phyloP scores from a whole-genome alignment of 2,329 filamentous ascomycete species.

The Aulographum hederae region DNA sequence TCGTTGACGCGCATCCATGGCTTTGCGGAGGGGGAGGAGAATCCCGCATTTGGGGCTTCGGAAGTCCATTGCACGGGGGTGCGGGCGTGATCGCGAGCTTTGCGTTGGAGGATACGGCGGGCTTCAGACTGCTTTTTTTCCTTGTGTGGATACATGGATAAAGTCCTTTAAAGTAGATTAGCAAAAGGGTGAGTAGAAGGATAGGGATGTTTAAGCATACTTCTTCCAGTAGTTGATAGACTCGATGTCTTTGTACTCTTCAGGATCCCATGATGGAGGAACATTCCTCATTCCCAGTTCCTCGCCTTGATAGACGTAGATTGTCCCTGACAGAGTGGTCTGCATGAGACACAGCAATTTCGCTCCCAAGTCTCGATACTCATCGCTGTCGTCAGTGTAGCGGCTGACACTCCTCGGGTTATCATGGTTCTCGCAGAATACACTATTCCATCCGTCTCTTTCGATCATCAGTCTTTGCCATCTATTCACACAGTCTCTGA shows the following conservation, averaged over 20 bases:
- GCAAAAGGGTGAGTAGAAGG: too few species aligned
- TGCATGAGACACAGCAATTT: conserved; percentile 30
- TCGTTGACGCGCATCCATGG: conserved; percentile 45
- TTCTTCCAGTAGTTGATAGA: conserved; percentile 32
- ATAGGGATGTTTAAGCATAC: too few species aligned
- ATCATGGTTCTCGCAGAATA: conserved; percentile 37
- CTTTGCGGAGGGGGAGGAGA: conserved; percentile 30
- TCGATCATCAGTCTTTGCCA: conserved; percentile 28
- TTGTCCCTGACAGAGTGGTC: conserved; percentile 27
- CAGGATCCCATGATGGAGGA: conserved; percentile 22
- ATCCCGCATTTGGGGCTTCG: conserved; percentile 36
- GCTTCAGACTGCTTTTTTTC: conserved; percentile 24
- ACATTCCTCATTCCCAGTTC: conserved; percentile 33
- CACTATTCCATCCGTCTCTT: conserved; percentile 27
- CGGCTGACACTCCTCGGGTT: conserved; percentile 30
- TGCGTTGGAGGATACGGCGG: conserved; percentile 34
- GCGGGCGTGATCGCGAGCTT: conserved; percentile 48
- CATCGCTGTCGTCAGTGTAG: conserved; percentile 28
- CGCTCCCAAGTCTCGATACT: conserved; percentile 24
- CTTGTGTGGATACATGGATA: conserved; percentile 16
- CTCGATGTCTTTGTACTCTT: conserved; percentile 34
- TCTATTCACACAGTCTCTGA: conserved; percentile 14
- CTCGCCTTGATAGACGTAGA: conserved; percentile 33
- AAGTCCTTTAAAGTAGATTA: too few species aligned
- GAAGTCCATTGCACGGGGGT: conserved; percentile 48